phyloP scores from a whole-genome alignment of 2,329 filamentous ascomycete species.

The Leptoxyphium fumago region DNA sequence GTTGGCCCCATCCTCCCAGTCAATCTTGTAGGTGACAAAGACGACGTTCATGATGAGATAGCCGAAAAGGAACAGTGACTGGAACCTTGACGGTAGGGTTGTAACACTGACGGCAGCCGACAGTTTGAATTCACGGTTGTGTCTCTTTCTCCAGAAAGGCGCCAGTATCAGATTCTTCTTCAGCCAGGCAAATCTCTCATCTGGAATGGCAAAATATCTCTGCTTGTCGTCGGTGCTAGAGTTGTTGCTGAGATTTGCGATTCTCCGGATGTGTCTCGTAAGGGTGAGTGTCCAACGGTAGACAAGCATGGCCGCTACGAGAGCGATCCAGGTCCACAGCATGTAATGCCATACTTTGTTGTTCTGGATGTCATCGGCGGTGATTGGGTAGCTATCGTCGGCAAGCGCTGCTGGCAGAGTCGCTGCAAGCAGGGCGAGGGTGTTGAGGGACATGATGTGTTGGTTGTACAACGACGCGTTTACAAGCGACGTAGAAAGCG shows the following conservation, averaged over 20 bases:
- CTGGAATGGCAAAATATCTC: conserved; percentile 58
- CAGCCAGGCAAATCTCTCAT: conserved; percentile 30
- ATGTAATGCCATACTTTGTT: conserved; percentile 20
- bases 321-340: conserved; percentile 40
- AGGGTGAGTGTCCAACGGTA: conserved; percentile 51
- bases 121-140: conserved; percentile 37
- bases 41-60: conserved; percentile 35
- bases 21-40: conserved; percentile 39
- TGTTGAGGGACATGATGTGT: not conserved
- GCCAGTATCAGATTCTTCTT: conserved; percentile 33
- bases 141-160: conserved; percentile 32
- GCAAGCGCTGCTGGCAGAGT: not conserved
- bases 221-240: conserved; percentile 39
- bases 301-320: conserved; percentile 47
- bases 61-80: conserved; percentile 31
- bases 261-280: conserved; percentile 53
- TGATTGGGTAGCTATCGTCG: not conserved
- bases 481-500: too few relatives aligned
- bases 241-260: conserved; percentile 64
- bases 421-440: not conserved
- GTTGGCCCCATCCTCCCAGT: conserved; percentile 47
- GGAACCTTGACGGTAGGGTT: conserved; percentile 34
- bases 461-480: too few relatives aligned
- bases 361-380: conserved; percentile 13
- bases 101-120: conserved; percentile 34